Evolutionary conservation across 2,329 filamentous ascomycete genomes (phyloP).

Genomic region (Sclerotinia subarctica): DNA sequence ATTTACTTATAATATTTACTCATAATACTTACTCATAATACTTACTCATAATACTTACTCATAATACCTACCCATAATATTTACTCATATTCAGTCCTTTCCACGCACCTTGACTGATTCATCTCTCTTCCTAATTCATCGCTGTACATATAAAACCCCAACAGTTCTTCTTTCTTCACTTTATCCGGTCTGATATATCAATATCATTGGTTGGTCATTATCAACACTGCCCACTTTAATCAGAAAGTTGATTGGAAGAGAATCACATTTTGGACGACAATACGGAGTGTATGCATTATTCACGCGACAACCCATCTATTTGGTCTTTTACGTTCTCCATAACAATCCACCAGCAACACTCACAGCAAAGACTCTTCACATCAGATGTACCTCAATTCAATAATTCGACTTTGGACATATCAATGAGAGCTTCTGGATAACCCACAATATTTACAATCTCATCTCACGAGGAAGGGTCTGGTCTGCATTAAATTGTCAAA

Average conservation of each 20-base stretch:
- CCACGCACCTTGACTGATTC: too few relatives aligned
- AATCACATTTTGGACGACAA: conserved; percentile 4
- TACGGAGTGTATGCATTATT: background rate
- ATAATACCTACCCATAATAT: too few relatives aligned
- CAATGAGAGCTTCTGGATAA: background rate
- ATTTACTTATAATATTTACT: too few relatives aligned
- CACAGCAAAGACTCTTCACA: conserved; percentile 1
- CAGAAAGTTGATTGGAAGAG: conserved; percentile 7
- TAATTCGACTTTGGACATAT: background rate
- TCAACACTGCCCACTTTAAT: background rate
- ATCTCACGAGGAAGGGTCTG: background rate
- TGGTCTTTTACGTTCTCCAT: conserved; percentile 1
- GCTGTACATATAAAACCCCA: background rate
- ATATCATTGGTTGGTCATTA: background rate
- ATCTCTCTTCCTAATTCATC: background rate
- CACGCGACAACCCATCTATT: background rate
- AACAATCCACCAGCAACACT: background rate
- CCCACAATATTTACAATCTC: background rate
- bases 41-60: too few relatives aligned
- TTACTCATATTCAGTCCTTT: too few relatives aligned
- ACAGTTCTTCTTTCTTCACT: background rate
- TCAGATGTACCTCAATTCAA: background rate
- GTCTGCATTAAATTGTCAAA: background rate
- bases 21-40: too few relatives aligned
- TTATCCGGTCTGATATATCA: background rate